Conservation (phyloP, 495 filamentous ascomycete species). For the Baudoinia panamericana region DNA sequence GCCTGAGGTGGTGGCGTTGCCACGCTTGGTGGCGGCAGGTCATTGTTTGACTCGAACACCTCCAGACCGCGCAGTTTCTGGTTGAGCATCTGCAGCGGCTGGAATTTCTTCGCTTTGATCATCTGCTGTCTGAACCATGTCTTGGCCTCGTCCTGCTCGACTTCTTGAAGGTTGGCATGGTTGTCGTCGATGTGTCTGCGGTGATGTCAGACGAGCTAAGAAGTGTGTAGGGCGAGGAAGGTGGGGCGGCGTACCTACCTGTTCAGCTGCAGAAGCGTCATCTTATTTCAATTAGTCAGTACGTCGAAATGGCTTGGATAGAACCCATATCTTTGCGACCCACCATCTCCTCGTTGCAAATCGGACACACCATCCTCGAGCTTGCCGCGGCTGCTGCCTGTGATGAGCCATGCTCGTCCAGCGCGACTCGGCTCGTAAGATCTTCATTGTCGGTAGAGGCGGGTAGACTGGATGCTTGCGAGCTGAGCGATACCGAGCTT, state of each 20-base stretch:
- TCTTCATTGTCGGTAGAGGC: conserved; percentile 46
- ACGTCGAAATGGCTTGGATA: no score
- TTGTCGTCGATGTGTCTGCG: conserved; percentile 79
- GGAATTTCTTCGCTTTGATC: conserved; percentile 87
- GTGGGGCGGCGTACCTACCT: conserved; percentile 38
- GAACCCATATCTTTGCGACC: no score
- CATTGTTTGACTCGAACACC: conserved; percentile 90
- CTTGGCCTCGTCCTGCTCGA: conserved; percentile 92
- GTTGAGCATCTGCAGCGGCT: conserved; percentile 80
- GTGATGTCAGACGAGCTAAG: conserved; percentile 19
- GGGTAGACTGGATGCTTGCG: conserved; percentile 48
- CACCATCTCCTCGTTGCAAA: conserved; percentile 96
- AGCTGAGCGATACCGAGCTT: conserved; percentile 43
- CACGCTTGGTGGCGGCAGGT: not conserved
- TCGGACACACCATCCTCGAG: conserved; percentile 71
- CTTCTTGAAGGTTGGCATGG: conserved; percentile 85
- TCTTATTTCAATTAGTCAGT: conserved; percentile 32
- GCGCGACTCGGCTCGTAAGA: conserved; percentile 44
- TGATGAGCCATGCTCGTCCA: conserved; percentile 40
- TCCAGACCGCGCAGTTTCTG: conserved; percentile 96
- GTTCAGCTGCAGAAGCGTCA: conserved; percentile 86
- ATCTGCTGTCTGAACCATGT: conserved; percentile 97
- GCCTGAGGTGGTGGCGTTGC: conserved; percentile 5
- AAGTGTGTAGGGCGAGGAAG: not conserved
- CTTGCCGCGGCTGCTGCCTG: conserved; percentile 42